Conservation (phyloP, 306 rosid species). For the Vigna nakashimae region DNA sequence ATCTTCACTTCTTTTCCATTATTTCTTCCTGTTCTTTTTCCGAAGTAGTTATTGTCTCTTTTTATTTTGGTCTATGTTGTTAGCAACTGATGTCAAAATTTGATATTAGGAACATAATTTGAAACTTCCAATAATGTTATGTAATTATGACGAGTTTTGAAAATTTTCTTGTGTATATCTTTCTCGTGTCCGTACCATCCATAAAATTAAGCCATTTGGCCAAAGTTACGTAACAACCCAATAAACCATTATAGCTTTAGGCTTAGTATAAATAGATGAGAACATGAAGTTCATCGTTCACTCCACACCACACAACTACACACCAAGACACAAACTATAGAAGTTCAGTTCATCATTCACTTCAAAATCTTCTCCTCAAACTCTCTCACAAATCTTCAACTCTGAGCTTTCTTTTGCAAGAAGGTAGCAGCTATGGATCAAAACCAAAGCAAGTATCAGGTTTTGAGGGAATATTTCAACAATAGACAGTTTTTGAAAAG, state of each 20-base stretch:
- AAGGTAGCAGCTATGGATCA: conserved; percentile 41
- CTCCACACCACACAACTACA: neutral
- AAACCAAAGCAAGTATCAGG: conserved; percentile 34
- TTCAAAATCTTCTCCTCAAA: conserved; percentile 15
- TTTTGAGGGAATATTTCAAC: conserved; percentile 13
- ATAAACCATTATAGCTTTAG: conserved; percentile 22
- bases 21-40: neutral
- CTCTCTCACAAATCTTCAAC: neutral
- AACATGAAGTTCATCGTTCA: conserved; percentile 19
- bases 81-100: neutral
- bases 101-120: neutral
- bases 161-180: conserved; percentile 11
- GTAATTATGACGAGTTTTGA: conserved; percentile 12
- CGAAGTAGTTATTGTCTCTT: neutral
- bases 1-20: conserved; percentile 44
- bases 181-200: neutral
- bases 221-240: conserved; percentile 2
- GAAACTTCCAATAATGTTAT: conserved; percentile 1
- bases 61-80: neutral
- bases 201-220: conserved; percentile 34
- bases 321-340: conserved; percentile 10
- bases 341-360: neutral
- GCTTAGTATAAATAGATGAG: conserved; percentile 46
- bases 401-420: neutral
- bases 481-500: conserved; percentile 45